A percentile compares a stretch with the other conserved stretches of the same genome.
Evolutionary conservation across 768 basidiomycete species (phyloP).

Genomic region (Leccinum longicurvipes): DNA sequence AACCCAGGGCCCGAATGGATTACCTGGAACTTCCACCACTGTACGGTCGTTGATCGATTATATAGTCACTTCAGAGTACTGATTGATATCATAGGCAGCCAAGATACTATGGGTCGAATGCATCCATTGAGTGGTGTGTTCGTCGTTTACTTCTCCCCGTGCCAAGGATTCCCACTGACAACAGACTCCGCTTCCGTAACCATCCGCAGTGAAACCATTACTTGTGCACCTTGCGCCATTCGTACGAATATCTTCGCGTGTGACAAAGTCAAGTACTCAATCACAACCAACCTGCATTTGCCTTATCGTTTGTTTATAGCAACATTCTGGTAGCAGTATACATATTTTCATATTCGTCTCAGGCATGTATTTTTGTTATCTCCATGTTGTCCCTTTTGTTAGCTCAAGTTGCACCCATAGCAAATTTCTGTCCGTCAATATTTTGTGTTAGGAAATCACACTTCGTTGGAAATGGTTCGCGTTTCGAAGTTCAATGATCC

Average conservation of each 20-base stretch:
- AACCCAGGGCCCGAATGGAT: neutral
- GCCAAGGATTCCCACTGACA: neutral
- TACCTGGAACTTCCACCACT: neutral
- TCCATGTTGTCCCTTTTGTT: neutral
- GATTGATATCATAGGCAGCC: neutral
- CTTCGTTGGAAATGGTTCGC: neutral
- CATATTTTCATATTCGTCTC: neutral
- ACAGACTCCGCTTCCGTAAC: neutral
- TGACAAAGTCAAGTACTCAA: neutral
- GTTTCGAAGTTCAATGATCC: neutral
- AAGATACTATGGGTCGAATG: neutral
- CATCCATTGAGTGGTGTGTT: neutral
- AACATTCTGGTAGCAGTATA: neutral
- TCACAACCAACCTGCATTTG: neutral
- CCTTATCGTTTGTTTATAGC: slow-evolving; percentile 4
- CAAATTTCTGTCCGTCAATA: neutral
- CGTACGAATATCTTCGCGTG: neutral
- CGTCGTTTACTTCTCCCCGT: neutral
- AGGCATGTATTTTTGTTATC: slow-evolving; percentile 22
- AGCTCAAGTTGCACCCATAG: neutral
- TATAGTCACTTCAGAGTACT: neutral
- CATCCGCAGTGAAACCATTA: neutral
- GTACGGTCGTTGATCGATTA: neutral
- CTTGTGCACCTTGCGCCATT: neutral
- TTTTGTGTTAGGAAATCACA: neutral